Percentiles rank a stretch among this genome's conserved stretches.
These are phyloP conservation scores for Aspergillus campestris DNA, from an alignment of 495 filamentous ascomycete species.

Conservation along the genomic window DNA sequence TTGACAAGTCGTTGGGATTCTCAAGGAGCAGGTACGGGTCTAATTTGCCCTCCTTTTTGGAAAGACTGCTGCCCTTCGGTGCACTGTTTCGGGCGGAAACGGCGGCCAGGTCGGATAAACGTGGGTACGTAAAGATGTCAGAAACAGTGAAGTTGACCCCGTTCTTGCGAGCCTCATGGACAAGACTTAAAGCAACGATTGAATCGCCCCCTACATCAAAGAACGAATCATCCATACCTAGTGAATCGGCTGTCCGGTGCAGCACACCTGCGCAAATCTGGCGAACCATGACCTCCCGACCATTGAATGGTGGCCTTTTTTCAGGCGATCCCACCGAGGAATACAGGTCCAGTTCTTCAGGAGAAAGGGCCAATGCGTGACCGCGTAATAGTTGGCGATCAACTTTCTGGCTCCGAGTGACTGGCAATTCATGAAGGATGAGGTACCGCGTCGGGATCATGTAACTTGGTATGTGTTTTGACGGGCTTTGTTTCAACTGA, in stretches of 20 bases:
- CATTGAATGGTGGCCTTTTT: not conserved
- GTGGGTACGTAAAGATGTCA: too few species aligned
- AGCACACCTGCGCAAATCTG: not conserved
- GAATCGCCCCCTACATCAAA: conserved; percentile 3
- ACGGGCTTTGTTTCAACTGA: too few species aligned
- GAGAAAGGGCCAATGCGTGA: too few species aligned
- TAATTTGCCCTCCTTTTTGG: too few species aligned
- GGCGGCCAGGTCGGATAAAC: too few species aligned
- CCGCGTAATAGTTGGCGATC: conserved; percentile 21
- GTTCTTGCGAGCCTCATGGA: not conserved
- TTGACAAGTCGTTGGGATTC: too few species aligned
- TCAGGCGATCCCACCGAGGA: too few species aligned
- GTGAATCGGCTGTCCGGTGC: not conserved
- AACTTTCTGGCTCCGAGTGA: conserved; percentile 17
- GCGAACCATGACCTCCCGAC: not conserved
- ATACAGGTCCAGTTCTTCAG: too few species aligned
- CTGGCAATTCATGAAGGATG: not conserved
- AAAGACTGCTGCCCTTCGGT: too few species aligned
- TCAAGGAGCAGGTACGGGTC: too few species aligned
- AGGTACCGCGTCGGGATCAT: not conserved
- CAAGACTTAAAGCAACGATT: not conserved
- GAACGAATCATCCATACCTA: conserved; percentile 1
- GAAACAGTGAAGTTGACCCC: not conserved
- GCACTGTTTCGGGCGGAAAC: too few species aligned
- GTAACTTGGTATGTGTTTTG: not conserved